Conservation (phyloP, 2,329 filamentous ascomycete species). For the Teratosphaeria pseudoeucalypti region DNA sequence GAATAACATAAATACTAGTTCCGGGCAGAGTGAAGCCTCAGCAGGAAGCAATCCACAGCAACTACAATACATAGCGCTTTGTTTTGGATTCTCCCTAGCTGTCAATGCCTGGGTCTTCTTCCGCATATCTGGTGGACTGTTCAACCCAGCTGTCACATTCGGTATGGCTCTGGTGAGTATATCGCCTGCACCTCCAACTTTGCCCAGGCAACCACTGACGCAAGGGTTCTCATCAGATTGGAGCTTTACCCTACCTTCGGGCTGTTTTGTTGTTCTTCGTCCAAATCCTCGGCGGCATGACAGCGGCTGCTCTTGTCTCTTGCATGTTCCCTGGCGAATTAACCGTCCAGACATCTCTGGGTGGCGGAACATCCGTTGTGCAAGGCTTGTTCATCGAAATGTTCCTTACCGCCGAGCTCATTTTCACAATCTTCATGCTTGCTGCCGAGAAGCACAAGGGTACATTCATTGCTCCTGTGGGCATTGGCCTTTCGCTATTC, state of each 20-base stretch:
- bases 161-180: slow-evolving; percentile 17
- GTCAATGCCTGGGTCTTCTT: slow-evolving; percentile 34
- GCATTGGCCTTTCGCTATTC: slow-evolving; percentile 37
- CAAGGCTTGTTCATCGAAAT: slow-evolving; percentile 33
- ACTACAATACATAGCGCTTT: slow-evolving; percentile 29
- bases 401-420: slow-evolving; percentile 30
- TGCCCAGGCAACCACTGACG: not conserved
- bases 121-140: slow-evolving; percentile 26
- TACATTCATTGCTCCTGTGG: slow-evolving; percentile 36
- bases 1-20: slow-evolving; percentile 26
- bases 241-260: slow-evolving; percentile 26
- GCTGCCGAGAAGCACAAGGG: slow-evolving; percentile 32
- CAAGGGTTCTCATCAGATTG: slow-evolving; percentile 11
- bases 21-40: slow-evolving; percentile 13
- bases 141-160: slow-evolving; percentile 27
- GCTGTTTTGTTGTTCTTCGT: slow-evolving; percentile 25
- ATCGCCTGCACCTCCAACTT: not conserved
- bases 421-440: slow-evolving; percentile 34
- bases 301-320: slow-evolving; percentile 25
- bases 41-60: slow-evolving; percentile 26
- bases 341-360: slow-evolving; percentile 26
- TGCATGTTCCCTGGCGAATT: slow-evolving; percentile 29
- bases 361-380: slow-evolving; percentile 25
- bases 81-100: slow-evolving; percentile 31
- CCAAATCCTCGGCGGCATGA: slow-evolving; percentile 30